Conservation (phyloP, 176 grass and related monocot species). For the Oryza glaberrima region DNA sequence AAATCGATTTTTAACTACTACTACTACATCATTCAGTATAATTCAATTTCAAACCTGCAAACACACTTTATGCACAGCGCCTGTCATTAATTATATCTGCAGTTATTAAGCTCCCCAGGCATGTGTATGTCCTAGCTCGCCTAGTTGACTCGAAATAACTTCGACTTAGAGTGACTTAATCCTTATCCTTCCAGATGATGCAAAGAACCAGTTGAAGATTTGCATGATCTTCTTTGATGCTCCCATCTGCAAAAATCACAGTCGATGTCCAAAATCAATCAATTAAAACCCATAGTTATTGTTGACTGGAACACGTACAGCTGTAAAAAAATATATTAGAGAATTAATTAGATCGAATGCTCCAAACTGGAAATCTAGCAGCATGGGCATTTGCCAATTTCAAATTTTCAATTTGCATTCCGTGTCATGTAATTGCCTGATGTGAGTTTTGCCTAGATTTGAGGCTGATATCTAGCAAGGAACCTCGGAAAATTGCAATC, state of each 20-base stretch:
- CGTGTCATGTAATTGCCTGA: background rate
- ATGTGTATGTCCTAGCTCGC: background rate
- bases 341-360: background rate
- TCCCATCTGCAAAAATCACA: background rate
- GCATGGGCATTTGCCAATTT: background rate
- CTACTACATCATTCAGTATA: background rate
- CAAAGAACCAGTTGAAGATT: background rate
- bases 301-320: background rate
- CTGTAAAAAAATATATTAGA: background rate
- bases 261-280: background rate
- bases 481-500: background rate
- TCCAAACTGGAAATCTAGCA: background rate
- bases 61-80: slow-evolving; percentile 7
- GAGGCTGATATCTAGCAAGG: slow-evolving; percentile 20
- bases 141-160: slow-evolving; percentile 17
- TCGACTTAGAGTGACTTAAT: background rate
- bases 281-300: background rate
- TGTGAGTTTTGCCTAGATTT: background rate
- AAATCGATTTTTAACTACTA: background rate
- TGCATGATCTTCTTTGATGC: background rate
- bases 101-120: background rate
- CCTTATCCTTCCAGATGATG: slow-evolving; percentile 14
- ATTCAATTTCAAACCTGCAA: background rate
- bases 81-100: background rate
- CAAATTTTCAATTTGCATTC: background rate